These are phyloP conservation scores for Colletotrichum sp. DNA, from an alignment of 2,329 filamentous ascomycete genomes.

Conservation along the genomic window DNA sequence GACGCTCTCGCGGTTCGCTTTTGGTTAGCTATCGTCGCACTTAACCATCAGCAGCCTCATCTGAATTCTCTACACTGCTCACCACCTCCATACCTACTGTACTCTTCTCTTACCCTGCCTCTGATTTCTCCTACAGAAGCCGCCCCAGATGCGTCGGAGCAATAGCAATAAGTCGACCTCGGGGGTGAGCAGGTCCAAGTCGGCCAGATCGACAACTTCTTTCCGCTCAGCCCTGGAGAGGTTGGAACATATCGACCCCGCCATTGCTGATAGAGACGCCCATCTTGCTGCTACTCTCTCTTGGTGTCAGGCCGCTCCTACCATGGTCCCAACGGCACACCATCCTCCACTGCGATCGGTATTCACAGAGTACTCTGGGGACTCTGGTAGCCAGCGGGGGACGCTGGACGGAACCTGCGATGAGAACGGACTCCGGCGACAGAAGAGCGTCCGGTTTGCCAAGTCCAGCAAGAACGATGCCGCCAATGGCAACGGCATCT, in stretches of 20 bases:
- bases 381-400: not conserved
- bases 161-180: conserved; percentile 51
- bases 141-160: conserved; percentile 49
- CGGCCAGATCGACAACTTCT: conserved; percentile 48
- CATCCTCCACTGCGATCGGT: conserved; percentile 31
- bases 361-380: not conserved
- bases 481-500: not conserved
- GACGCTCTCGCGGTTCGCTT: conserved; percentile 5
- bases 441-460: conserved; percentile 63
- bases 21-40: conserved; percentile 17
- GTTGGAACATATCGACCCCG: conserved; percentile 54
- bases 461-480: conserved; percentile 18
- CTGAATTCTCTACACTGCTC: conserved; percentile 13
- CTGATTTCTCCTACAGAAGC: not conserved
- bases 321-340: conserved; percentile 37
- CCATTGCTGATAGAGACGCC: conserved; percentile 61
- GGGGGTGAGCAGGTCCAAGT: conserved; percentile 54
- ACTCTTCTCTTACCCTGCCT: not conserved
- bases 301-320: conserved; percentile 54
- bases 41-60: conserved; percentile 18
- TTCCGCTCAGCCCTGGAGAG: conserved; percentile 43
- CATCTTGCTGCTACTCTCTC: conserved; percentile 67
- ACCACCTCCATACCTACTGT: conserved; percentile 10
- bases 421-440: conserved; percentile 36
- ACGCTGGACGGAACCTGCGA: conserved; percentile 4